These are phyloP conservation scores for Fraxinus anomala DNA, from an alignment of 257 asterid species.

Conservation along the genomic window DNA sequence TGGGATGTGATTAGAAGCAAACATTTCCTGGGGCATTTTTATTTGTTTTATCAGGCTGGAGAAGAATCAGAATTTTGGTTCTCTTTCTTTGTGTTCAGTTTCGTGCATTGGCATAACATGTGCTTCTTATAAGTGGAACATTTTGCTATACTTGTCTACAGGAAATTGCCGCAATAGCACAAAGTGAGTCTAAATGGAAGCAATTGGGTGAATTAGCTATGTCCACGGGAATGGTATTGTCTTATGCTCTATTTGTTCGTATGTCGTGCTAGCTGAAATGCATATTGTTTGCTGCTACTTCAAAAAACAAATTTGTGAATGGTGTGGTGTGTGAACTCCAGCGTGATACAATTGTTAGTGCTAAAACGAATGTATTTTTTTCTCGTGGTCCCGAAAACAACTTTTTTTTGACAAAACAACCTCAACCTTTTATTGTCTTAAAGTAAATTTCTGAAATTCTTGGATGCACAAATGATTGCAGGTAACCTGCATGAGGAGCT, in stretches of 20 bases:
- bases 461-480: neutral
- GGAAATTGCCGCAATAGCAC: constrained; percentile 83
- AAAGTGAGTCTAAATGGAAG: constrained; percentile 91
- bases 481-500: neutral
- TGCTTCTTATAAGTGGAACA: constrained; percentile 19
- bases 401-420: neutral
- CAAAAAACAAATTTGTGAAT: neutral
- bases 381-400: neutral
- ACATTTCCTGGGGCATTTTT: neutral
- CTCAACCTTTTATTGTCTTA: neutral
- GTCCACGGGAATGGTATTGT: constrained; percentile 86
- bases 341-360: neutral
- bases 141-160: constrained; percentile 38
- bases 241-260: constrained; percentile 9
- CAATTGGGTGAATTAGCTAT: constrained; percentile 97
- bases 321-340: neutral
- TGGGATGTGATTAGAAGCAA: constrained; percentile 1
- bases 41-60: constrained; percentile 5
- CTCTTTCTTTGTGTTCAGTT: constrained; percentile 13
- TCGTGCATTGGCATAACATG: constrained; percentile 11
- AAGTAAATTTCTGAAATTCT: constrained; percentile 8
- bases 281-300: constrained; percentile 11
- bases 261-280: constrained; percentile 20
- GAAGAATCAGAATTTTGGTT: constrained; percentile 11
- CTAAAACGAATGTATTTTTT: neutral